A percentile compares a stretch with the other conserved stretches of the same genome.
These are phyloP conservation scores for Dillenia turbinata DNA, from an alignment of 164 flowering plant genomes.

Conservation along the genomic window DNA sequence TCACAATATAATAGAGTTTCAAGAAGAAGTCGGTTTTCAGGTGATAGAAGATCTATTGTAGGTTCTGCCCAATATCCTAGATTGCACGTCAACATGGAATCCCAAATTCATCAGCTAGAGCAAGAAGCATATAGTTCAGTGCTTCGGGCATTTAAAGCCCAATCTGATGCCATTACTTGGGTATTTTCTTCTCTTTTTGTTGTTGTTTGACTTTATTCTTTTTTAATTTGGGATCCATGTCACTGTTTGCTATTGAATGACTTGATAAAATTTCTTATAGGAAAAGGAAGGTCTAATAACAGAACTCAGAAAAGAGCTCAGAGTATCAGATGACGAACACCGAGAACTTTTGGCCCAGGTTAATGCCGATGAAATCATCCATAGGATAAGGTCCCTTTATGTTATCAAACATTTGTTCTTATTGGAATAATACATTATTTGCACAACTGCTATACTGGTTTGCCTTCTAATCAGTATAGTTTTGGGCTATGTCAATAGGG, in stretches of 20 bases:
- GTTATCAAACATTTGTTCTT: constrained; percentile 1
- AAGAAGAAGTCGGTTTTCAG: constrained; percentile 19
- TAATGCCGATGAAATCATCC: constrained; percentile 73
- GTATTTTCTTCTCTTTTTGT: constrained; percentile 32
- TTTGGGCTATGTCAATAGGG: constrained; percentile 41
- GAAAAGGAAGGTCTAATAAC: constrained; percentile 88
- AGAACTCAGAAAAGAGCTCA: constrained; percentile 86
- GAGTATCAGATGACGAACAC: constrained; percentile 90
- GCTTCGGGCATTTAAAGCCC: constrained; percentile 93
- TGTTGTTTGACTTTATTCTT: neutral
- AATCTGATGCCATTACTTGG: constrained; percentile 95
- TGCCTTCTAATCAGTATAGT: constrained; percentile 6
- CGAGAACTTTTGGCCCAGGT: constrained; percentile 71
- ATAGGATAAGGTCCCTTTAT: constrained; percentile 61
- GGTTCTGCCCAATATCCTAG: constrained; percentile 34
- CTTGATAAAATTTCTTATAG: constrained; percentile 32
- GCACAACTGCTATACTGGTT: constrained; percentile 2
- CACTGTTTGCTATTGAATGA: constrained; percentile 1
- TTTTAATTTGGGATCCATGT: constrained; percentile 2
- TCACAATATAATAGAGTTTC: constrained; percentile 27
- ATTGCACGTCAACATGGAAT: constrained; percentile 63
- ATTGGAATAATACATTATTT: constrained; percentile 1
- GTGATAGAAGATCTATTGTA: constrained; percentile 26
- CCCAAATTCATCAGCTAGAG: constrained; percentile 75
- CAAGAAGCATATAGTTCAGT: constrained; percentile 88